These are phyloP conservation scores for Fusarium abutilonis DNA, from an alignment of 2,329 filamentous ascomycete genomes.

Conservation along the genomic window DNA sequence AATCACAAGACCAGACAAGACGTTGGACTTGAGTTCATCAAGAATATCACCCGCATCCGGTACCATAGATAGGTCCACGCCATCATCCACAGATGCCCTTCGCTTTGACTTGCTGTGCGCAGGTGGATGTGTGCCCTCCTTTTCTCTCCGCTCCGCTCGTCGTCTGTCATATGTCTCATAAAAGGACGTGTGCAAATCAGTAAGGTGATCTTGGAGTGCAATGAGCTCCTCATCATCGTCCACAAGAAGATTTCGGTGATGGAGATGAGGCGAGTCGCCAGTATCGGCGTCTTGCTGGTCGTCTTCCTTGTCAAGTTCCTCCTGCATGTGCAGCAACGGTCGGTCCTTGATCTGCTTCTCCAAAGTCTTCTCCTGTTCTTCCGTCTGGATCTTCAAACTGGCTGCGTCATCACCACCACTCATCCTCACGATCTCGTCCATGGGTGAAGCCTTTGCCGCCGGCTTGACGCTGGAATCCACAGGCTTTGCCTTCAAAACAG, in stretches of 20 bases:
- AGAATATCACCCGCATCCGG: conserved; percentile 91
- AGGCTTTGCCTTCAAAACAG: conserved; percentile 43
- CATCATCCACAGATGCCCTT: conserved; percentile 51
- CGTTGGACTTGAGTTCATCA: conserved; percentile 78
- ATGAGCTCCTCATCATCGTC: conserved; percentile 88
- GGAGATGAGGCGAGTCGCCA: conserved; percentile 46
- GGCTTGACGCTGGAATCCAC: conserved; percentile 25
- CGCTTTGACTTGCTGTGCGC: conserved; percentile 48
- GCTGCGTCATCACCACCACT: conserved; percentile 74
- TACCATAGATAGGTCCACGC: conserved; percentile 63
- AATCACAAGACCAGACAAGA: conserved; percentile 79
- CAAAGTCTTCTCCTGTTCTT: conserved; percentile 87
- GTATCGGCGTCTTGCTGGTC: conserved; percentile 44
- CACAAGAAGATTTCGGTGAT: conserved; percentile 76
- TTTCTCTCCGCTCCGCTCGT: conserved; percentile 49
- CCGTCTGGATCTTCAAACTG: conserved; percentile 77
- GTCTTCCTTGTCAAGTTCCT: conserved; percentile 86
- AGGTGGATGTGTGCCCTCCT: conserved; percentile 50
- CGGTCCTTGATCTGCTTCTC: conserved; percentile 90
- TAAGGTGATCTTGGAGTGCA: conserved; percentile 79
- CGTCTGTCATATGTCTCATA: conserved; percentile 82
- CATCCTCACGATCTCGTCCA: conserved; percentile 83
- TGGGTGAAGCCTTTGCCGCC: conserved; percentile 54
- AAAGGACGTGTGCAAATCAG: conserved; percentile 79
- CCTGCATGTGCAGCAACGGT: conserved; percentile 90